These are phyloP conservation scores for Rhizopogon roseolus DNA, from an alignment of 768 basidiomycete species.

Conservation along the genomic window DNA sequence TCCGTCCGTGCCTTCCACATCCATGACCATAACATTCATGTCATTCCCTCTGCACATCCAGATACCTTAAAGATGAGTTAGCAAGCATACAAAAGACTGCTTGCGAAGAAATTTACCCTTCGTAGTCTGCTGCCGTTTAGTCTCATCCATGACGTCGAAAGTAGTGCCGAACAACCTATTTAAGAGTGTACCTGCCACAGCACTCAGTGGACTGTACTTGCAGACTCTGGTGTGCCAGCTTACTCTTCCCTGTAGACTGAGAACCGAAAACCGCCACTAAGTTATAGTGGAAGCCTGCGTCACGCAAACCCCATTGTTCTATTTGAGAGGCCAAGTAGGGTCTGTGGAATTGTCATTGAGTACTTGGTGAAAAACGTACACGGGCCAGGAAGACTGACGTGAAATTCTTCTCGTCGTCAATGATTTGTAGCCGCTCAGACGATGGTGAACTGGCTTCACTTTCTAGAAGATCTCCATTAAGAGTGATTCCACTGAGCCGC, in stretches of 20 bases:
- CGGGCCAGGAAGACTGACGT: constrained; percentile 53
- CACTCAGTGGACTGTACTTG: neutral
- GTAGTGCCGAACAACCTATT: constrained; percentile 95
- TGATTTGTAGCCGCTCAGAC: constrained; percentile 71
- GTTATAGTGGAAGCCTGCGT: constrained; percentile 93
- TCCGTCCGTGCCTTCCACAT: constrained; percentile 98
- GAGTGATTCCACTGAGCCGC: constrained; percentile 1
- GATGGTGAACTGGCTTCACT: constrained; percentile 14
- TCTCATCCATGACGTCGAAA: constrained; percentile 99
- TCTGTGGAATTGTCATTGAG: constrained; percentile 28
- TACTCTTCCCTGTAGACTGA: constrained; percentile 95
- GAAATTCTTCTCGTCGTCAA: constrained; percentile 92
- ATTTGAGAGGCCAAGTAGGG: constrained; percentile 69
- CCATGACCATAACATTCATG: constrained; percentile 95
- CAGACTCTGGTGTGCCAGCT: constrained; percentile 15
- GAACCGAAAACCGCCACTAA: constrained; percentile 95
- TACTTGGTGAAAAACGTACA: neutral
- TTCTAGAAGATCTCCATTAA: constrained; percentile 15
- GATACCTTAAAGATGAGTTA: constrained; percentile 56
- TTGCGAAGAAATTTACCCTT: constrained; percentile 56
- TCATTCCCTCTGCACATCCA: constrained; percentile 95
- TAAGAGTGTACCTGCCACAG: constrained; percentile 78
- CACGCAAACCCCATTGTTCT: constrained; percentile 80
- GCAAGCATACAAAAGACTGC: neutral
- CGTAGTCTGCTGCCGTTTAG: constrained; percentile 90